Evolutionary conservation across 1,284 basidiomycete species (phyloP).

Genomic region (Testicularia cyperi): DNA sequence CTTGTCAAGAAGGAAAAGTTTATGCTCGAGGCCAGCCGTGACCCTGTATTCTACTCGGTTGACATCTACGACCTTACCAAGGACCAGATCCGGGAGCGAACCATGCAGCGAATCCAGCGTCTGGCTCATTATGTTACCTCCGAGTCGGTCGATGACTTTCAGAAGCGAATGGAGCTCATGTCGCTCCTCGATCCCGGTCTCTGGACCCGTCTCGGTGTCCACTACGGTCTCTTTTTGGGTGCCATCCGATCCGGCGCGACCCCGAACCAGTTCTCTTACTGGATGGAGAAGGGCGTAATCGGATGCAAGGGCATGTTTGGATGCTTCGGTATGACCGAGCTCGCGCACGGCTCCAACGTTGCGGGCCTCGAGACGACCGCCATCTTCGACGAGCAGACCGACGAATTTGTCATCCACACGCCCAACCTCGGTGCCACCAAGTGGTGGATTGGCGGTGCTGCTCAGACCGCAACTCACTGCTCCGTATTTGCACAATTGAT

Average conservation of each 20-base stretch:
- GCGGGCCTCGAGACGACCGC: conserved; percentile 67
- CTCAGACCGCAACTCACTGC: conserved; percentile 66
- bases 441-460: conserved; percentile 66
- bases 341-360: conserved; percentile 65
- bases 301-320: conserved; percentile 66
- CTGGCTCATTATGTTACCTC: conserved; percentile 55
- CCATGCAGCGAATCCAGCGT: conserved; percentile 45
- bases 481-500: conserved; percentile 67
- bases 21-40: conserved; percentile 64
- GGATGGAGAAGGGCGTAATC: conserved; percentile 66
- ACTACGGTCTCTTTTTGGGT: conserved; percentile 66
- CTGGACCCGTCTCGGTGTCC: conserved; percentile 66
- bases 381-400: conserved; percentile 64
- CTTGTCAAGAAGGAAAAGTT: conserved; percentile 59
- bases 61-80: conserved; percentile 67
- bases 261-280: conserved; percentile 63
- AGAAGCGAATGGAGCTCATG: conserved; percentile 64
- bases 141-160: conserved; percentile 61
- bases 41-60: conserved; percentile 64
- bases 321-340: conserved; percentile 67
- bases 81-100: conserved; percentile 63
- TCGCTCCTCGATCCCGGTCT: conserved; percentile 64
- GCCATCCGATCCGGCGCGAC: conserved; percentile 53
- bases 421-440: conserved; percentile 58
- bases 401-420: conserved; percentile 67